A percentile compares a stretch with the other conserved stretches of the same genome.
Conservation (phyloP, 768 basidiomycete genomes). For the Leccinum ochraceum region DNA sequence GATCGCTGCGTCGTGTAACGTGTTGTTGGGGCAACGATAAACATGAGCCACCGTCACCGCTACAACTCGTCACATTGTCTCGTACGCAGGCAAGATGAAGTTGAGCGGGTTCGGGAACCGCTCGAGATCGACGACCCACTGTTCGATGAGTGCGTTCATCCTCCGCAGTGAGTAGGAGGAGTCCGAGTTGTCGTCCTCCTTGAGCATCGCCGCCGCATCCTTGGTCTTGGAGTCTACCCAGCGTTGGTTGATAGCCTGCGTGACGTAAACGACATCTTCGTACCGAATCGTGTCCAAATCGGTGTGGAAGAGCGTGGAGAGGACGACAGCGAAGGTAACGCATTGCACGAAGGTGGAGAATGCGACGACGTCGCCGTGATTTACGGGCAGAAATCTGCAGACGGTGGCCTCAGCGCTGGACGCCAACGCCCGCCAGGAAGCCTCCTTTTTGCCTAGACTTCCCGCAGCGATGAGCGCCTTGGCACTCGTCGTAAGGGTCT, state of each 20-base stretch:
- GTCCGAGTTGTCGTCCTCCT: conserved; percentile 8
- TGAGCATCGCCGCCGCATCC: conserved; percentile 8
- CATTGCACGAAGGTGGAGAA: conserved; percentile 46
- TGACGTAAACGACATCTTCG: conserved; percentile 41
- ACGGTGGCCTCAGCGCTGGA: conserved; percentile 16
- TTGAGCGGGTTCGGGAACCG: conserved; percentile 43
- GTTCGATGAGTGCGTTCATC: conserved; percentile 30
- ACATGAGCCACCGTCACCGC: conserved; percentile 43
- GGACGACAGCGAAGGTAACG: conserved; percentile 43
- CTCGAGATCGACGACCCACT: conserved; percentile 39
- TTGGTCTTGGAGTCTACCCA: conserved; percentile 29
- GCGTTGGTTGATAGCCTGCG: conserved; percentile 39
- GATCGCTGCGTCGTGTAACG: conserved; percentile 28
- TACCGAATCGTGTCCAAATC: conserved; percentile 31
- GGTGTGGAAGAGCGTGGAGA: conserved; percentile 41
- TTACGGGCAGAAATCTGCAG: conserved; percentile 14
- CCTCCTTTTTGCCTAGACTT: conserved; percentile 3
- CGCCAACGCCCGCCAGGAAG: conserved; percentile 18
- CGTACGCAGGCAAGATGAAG: conserved; percentile 60
- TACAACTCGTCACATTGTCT: conserved; percentile 65
- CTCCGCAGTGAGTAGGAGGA: conserved; percentile 28
- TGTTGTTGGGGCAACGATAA: conserved; percentile 26
- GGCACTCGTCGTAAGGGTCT: conserved; percentile 22
- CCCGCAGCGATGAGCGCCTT: conserved; percentile 19
- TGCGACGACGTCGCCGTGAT: conserved; percentile 1